Evolutionary conservation across 208 protist species (phyloP), one percentile per base, ranked within the genome.

Genomic region (Wallacemonas sp.): DNA sequence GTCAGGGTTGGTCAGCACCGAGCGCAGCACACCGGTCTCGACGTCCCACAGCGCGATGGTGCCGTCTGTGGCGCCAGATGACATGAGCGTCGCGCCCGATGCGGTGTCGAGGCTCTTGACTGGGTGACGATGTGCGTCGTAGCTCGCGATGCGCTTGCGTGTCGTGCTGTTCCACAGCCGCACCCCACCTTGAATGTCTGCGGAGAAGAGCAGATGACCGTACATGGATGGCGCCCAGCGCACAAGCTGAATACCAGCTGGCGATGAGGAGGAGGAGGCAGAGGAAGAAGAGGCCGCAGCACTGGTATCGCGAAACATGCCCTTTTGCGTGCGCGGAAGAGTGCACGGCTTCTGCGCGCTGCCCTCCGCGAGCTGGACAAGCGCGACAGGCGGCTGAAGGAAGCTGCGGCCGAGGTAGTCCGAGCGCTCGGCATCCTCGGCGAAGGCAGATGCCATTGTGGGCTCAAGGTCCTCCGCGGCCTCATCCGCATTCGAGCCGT

Each of bases 1-100:
- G 15, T 90, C 85, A 0, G 71, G 60, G 67, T 86, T 98, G 2
- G 70, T 91, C 34, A 95, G 93, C 8, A 85, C 70, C 1, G 67
- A 60, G 15, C 86, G 46, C 64, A 85, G 80, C 8, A 44, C 66
- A 21, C 88, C 97, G 5, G 81, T 89, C 69, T 98, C 97, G 1
- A 97, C 97, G 69, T 99, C 98, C 97, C 98, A 99, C 49, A 91
- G 21, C n/a, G 77, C 82, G 8, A 94, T 77, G 14, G 79, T 88
- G 27, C 90, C 79, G 70, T 98, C 96, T 42, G 96, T 94, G 0
- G 84, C 80, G 70, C 77, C 84, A n/a, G 79, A 97, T 2, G 98
- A 83, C 90, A 99, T 98, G 44, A 79, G 53, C 15, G 65, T 46
- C 1, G 95, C 96, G 49, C 96, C 83, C 24, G 80, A 70, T 9